phyloP scores from a whole-genome alignment of 1,284 basidiomycete genomes.

The Polyporus tsugae region DNA sequence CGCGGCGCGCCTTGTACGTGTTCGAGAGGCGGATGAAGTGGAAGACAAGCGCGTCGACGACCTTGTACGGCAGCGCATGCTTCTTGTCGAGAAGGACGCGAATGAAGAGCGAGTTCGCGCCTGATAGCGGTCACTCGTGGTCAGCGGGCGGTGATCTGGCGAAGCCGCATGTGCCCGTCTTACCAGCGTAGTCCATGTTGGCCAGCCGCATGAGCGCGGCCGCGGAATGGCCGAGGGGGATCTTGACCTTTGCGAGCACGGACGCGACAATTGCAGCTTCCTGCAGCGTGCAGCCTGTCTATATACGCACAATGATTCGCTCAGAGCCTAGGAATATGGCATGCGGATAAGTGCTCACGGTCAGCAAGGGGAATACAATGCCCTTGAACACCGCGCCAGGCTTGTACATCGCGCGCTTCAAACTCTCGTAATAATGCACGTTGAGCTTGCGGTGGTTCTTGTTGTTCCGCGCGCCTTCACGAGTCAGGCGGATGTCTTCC shows the following conservation, averaged over 20 bases:
- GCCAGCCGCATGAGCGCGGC: conserved; percentile 94
- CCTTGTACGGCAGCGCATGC: conserved; percentile 98
- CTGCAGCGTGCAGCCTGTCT: conserved; percentile 88
- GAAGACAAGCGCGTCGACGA: conserved; percentile 96
- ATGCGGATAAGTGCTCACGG: conserved; percentile 60
- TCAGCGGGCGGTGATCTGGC: not conserved
- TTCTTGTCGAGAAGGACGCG: conserved; percentile 98
- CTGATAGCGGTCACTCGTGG: conserved; percentile 44
- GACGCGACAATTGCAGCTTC: conserved; percentile 97
- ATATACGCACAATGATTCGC: conserved; percentile 17
- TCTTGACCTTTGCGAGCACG: conserved; percentile 90
- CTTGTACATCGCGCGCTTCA: conserved; percentile 95
- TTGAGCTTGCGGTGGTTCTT: conserved; percentile 87
- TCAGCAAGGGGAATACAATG: conserved; percentile 94
- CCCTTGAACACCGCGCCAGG: conserved; percentile 99
- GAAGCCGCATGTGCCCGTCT: conserved; percentile 18
- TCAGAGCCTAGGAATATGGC: not conserved
- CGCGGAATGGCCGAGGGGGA: conserved; percentile 96
- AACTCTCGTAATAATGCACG: conserved; percentile 92
- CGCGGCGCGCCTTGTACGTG: conserved; percentile 77
- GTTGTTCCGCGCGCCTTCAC: conserved; percentile 50
- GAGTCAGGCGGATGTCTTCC: conserved; percentile 76
- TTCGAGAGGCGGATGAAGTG: conserved; percentile 97
- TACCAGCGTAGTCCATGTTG: conserved; percentile 96
- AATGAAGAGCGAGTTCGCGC: conserved; percentile 97